Evolutionary conservation across 371 early-diverging fungal species (phyloP), one percentile per base, ranked within the genome.

Genomic region (Mortierella sp.): DNA sequence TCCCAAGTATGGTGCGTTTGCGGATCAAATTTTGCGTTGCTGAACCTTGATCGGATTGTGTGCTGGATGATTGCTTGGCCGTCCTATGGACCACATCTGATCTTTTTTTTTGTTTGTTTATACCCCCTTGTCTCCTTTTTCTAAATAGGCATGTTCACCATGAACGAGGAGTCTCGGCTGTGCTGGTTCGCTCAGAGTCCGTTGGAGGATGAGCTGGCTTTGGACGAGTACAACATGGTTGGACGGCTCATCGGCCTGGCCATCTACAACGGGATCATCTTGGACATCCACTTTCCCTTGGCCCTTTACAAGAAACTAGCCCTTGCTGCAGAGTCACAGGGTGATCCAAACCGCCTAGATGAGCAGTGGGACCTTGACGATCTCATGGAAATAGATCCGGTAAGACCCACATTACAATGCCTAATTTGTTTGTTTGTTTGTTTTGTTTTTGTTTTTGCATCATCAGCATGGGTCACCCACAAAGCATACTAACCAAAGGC

Each of bases 221-320:
- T 90, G 50, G 89, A 93, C 63, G 96, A 97, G 87, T 96, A 94
- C 79, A 93, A 93, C 63, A 91, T 98, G 68, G 92, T 96, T 4
- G 99, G 99, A 9, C 89, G 88, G 6, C 92, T 98, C 4, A 90
- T 98, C 40, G 99, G 98, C 2, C 83, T 98, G 58, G 97, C 98
- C 10, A 94, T 99, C 41, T 97, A 97, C 79, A 97, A 99, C 82
- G 93, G 94, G 45, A 95, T 93, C 53, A 95, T 96, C 72, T 86
- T 99, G 16, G 97, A 97, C 79, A 89, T 97, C 26, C 95, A 94
- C 71, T 92, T 99, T 64, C 97, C 99, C 0, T 86, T 92, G 47
- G 96, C 96, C 0, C 92, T 95, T 63, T 98, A 97, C 80, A 97
- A 96, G 86, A 99, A 98, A 85, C 86, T 99, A 14, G 78, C 75